A percentile compares a stretch with the other conserved stretches of the same genome.
phyloP scores from a whole-genome alignment of 2,329 filamentous ascomycete genomes.

The Thelonectria rubi region DNA sequence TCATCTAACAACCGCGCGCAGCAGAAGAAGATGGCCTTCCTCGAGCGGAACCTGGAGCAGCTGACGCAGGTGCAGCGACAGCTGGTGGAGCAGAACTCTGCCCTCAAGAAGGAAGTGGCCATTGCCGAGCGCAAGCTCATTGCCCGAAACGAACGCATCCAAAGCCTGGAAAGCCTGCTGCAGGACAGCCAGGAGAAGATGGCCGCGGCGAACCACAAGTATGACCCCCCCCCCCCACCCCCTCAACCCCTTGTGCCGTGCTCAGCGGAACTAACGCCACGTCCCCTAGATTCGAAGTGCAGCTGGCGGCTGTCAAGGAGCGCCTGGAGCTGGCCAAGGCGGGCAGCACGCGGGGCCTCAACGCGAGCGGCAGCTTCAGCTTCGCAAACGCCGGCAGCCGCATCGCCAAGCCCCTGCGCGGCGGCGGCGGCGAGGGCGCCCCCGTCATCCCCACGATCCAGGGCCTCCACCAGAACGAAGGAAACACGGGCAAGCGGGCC shows the following conservation, averaged over 20 bases:
- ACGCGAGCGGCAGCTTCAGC: conserved; percentile 75
- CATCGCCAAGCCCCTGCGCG: conserved; percentile 75
- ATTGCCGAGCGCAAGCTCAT: conserved; percentile 98
- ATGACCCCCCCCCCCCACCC: conserved; percentile 51
- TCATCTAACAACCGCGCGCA: conserved; percentile 98
- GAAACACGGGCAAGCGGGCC: conserved; percentile 67
- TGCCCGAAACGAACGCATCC: conserved; percentile 95
- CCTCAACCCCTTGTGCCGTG: neutral
- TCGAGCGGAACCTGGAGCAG: conserved; percentile 97
- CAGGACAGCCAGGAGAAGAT: conserved; percentile 99
- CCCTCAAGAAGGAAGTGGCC: conserved; percentile 97
- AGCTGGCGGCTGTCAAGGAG: conserved; percentile 97
- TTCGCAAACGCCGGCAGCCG: conserved; percentile 71
- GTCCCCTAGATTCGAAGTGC: conserved; percentile 83
- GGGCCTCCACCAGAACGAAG: conserved; percentile 67
- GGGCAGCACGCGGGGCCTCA: conserved; percentile 86
- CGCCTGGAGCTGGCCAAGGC: conserved; percentile 94
- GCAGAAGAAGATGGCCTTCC: conserved; percentile 99
- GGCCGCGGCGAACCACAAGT: conserved; percentile 97
- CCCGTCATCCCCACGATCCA: conserved; percentile 65
- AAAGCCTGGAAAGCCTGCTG: conserved; percentile 88
- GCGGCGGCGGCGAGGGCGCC: conserved; percentile 63
- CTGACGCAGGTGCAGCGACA: conserved; percentile 97
- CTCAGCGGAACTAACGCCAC: conserved; percentile 40
- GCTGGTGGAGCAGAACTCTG: conserved; percentile 96